These are phyloP conservation scores for Penicillium paneum DNA, from an alignment of 2,329 filamentous ascomycete species.

Conservation along the genomic window DNA sequence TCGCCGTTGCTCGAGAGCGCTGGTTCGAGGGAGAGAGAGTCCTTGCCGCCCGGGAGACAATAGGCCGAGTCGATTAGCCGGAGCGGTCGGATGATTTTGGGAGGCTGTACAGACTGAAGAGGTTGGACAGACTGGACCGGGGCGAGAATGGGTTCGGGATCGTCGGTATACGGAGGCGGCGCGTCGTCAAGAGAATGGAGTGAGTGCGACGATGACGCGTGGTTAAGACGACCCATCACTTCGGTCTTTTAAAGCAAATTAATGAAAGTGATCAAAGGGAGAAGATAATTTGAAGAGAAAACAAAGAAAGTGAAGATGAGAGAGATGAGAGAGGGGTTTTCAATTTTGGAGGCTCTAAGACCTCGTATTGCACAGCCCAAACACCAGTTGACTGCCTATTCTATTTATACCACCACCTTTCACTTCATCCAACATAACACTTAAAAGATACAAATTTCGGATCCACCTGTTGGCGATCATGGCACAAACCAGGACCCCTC, in stretches of 20 bases:
- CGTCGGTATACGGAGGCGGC: constrained; percentile 24
- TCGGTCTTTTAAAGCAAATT: neutral
- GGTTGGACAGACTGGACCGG: neutral
- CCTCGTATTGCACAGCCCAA: too few species aligned
- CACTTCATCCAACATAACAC: constrained; percentile 4
- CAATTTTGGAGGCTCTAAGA: neutral
- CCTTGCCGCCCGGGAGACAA: constrained; percentile 12
- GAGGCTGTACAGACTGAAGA: neutral
- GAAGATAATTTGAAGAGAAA: neutral
- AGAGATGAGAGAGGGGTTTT: neutral
- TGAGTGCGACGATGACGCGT: constrained; percentile 17
- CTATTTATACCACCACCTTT: neutral
- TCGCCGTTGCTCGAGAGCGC: constrained; percentile 14
- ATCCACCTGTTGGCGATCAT: neutral
- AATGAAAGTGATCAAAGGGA: neutral
- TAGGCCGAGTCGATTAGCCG: constrained; percentile 21
- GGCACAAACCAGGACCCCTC: neutral
- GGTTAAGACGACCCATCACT: constrained; percentile 13
- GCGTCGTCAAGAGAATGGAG: constrained; percentile 17
- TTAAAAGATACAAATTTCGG: constrained; percentile 2
- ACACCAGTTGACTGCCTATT: too few species aligned
- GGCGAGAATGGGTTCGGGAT: constrained; percentile 7
- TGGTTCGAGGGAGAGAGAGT: constrained; percentile 12
- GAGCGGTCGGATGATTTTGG: constrained; percentile 8
- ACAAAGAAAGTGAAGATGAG: neutral